These are phyloP conservation scores for Trametes punicea DNA, from an alignment of 768 basidiomycete genomes.

Conservation along the genomic window DNA sequence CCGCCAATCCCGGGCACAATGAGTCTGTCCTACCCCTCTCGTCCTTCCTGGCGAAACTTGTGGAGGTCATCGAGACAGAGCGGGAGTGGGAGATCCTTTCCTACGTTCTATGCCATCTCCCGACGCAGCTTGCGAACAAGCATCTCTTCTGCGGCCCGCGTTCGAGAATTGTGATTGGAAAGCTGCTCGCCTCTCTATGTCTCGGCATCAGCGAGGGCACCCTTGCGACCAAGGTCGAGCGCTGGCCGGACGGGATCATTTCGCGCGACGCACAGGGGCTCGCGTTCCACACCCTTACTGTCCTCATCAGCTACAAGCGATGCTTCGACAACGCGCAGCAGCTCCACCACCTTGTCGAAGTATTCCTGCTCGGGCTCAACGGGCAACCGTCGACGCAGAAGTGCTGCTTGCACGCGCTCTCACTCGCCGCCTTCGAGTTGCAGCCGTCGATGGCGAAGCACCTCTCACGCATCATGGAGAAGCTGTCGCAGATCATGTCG, in stretches of 20 bases:
- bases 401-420: conserved; percentile 85
- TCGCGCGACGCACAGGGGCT: conserved; percentile 82
- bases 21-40: conserved; percentile 67
- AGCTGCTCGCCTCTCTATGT: conserved; percentile 66
- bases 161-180: conserved; percentile 58
- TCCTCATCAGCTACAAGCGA: conserved; percentile 81
- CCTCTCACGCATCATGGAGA: conserved; percentile 77
- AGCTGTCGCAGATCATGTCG: conserved; percentile 91
- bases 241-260: conserved; percentile 61
- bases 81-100: conserved; percentile 91
- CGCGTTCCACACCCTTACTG: conserved; percentile 82
- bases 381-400: conserved; percentile 76
- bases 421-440: conserved; percentile 85
- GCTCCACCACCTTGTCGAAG: conserved; percentile 69
- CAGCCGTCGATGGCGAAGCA: conserved; percentile 76
- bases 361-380: conserved; percentile 65
- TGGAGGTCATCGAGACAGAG: conserved; percentile 67
- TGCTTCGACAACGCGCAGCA: conserved; percentile 64
- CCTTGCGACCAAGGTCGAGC: conserved; percentile 53
- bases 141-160: conserved; percentile 93
- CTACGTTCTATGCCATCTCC: conserved; percentile 88
- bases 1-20: conserved; percentile 37
- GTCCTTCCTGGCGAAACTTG: conserved; percentile 60
- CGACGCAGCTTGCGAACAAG: conserved; percentile 90
- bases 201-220: conserved; percentile 55